Base-by-base conservation (phyloP, 306 rosid genomes). In the Vigna hirtella region DNA sequence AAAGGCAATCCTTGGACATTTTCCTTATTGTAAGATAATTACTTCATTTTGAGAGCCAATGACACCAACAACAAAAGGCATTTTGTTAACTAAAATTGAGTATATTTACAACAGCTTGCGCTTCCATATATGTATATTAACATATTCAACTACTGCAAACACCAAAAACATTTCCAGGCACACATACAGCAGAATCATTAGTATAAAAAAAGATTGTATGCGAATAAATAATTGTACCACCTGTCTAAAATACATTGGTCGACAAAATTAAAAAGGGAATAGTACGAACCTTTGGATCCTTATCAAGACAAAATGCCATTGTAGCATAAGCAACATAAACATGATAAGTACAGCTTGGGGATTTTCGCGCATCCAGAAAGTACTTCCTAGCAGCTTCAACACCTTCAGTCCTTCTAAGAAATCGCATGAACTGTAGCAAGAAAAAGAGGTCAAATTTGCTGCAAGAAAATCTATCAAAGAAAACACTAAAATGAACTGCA, bases 301-400 rank as follows among this genome's bases (percentile, higher is more conserved):
- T 95, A 88, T 95, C 98, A 22, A 88, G 96, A 89, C 98, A 92
- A 85, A 95, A 95, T 77, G 97, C 87, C 91, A 89, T 77, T 83
- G 81, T 89, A 14, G 98, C 98, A 83, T 95, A 95, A 57, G 98
- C 98, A 49, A 92, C 96, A 83, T 88, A 95, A 79, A 95, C 97
- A 83, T 95, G 98, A 88, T 92, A 92, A 3, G 96, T 86, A 90
- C 98, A 95, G 74, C 80, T 89, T 70, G 93, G 87, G 51, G 89
- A 95, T 83, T 95, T 90, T 77, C 92, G 98, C 49, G 98, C 97
- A 87, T 95, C 98, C 66, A 90, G 85, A 85, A 95, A 95, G 84
- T 92, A 90, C 77, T 92, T 95, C 77, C 96, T 92, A 81, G 98
- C 97, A 75, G 98, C 93, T 90, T 95, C 98, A 87, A 95, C 93